These are phyloP conservation scores for Dactylorhiza incarnata DNA, from an alignment of 106 monocot genomes.

Conservation along the genomic window DNA sequence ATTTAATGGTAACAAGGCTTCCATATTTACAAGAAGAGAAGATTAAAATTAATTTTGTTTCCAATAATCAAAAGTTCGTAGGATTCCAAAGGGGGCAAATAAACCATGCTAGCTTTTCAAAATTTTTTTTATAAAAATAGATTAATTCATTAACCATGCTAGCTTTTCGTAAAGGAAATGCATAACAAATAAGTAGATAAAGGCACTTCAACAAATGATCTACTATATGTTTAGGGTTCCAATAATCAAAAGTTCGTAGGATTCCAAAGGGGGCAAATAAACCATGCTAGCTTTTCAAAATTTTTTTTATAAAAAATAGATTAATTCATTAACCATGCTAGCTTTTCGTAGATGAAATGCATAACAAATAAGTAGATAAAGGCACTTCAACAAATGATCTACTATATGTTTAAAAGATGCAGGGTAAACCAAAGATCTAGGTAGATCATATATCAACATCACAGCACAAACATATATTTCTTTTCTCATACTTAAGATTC, in stretches of 20 bases:
- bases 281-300: no score
- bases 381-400: background rate
- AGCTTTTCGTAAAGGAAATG: background rate
- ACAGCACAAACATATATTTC: background rate
- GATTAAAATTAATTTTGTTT: background rate
- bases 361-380: background rate
- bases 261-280: background rate
- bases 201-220: background rate
- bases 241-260: background rate
- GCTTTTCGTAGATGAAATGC: background rate
- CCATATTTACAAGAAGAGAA: background rate
- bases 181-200: background rate
- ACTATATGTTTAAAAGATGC: background rate
- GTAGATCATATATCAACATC: constrained; percentile 1
- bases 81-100: background rate
- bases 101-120: no score
- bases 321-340: no score
- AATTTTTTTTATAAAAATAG: no score
- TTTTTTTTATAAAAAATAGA: no score
- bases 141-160: no score
- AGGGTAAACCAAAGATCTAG: background rate
- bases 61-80: background rate
- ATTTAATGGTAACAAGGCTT: background rate
- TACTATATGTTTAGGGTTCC: background rate
- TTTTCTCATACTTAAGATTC: background rate